A percentile compares a stretch with the other conserved stretches of the same genome.
Conservation (phyloP, 2,329 filamentous ascomycete species). For the Pseudogymnoascus sp. region DNA sequence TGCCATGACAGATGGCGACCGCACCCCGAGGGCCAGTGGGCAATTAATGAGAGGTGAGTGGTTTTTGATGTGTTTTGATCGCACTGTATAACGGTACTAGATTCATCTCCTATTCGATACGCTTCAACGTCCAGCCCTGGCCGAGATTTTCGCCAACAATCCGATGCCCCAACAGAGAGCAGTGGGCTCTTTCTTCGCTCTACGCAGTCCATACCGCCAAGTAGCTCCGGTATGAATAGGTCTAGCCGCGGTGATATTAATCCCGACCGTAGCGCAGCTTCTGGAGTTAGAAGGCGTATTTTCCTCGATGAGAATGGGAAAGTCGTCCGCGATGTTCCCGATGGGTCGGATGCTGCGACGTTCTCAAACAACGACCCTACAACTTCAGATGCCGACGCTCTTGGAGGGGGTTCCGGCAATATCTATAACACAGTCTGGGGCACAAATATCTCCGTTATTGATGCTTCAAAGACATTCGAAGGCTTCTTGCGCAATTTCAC, state of each 20-base stretch:
- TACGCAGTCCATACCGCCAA: conserved; percentile 43
- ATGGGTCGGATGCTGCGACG: conserved; percentile 52
- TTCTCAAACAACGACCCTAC: conserved; percentile 64
- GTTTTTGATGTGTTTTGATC: not conserved
- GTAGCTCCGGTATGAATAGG: conserved; percentile 44
- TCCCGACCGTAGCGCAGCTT: conserved; percentile 61
- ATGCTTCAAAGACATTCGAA: conserved; percentile 80
- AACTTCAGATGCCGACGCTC: conserved; percentile 82
- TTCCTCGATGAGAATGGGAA: conserved; percentile 50
- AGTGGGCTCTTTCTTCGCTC: conserved; percentile 79
- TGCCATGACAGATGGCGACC: conserved; percentile 55
- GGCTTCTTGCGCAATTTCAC: conserved; percentile 90
- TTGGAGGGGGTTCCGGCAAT: conserved; percentile 73
- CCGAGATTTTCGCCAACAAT: conserved; percentile 51
- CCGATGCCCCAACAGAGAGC: conserved; percentile 72
- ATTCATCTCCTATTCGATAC: conserved; percentile 88
- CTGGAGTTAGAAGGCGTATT: conserved; percentile 46
- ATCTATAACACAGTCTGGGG: conserved; percentile 70
- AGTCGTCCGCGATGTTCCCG: conserved; percentile 47
- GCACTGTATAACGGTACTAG: conserved; percentile 39
- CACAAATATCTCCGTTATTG: conserved; percentile 88
- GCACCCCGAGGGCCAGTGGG: conserved; percentile 62
- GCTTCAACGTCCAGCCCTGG: conserved; percentile 82
- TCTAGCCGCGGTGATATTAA: conserved; percentile 79
- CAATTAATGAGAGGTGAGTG: conserved; percentile 54